Conservation (phyloP, 2,329 filamentous ascomycete genomes). For the Botryosphaeria dothidea region DNA sequence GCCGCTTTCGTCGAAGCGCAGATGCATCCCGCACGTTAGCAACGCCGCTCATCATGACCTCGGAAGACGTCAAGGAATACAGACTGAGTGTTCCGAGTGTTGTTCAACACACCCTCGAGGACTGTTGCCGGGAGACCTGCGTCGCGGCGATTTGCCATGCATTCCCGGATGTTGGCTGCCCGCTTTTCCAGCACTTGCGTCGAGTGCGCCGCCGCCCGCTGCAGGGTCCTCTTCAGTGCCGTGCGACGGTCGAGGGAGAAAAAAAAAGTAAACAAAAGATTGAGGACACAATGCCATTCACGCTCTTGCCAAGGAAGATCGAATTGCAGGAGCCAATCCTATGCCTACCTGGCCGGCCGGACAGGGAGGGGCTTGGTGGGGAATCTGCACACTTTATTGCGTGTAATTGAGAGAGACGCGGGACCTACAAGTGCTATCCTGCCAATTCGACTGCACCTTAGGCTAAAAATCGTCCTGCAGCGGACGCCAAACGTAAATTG, state of each 20-base stretch:
- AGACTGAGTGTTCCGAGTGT: neutral
- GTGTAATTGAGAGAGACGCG: neutral
- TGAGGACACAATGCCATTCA: neutral
- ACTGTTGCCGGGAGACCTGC: constrained; percentile 3
- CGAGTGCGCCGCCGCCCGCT: constrained; percentile 5
- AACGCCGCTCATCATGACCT: neutral
- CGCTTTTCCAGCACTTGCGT: constrained; percentile 1
- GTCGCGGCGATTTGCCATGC: constrained; percentile 10
- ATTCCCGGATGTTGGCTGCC: constrained; percentile 16
- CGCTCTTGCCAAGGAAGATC: neutral
- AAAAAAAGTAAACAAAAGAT: constrained; percentile 4
- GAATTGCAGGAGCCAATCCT: constrained; percentile 14
- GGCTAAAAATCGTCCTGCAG: constrained; percentile 8
- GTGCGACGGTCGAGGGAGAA: constrained; percentile 8
- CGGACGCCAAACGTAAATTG: constrained; percentile 11
- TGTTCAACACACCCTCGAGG: neutral
- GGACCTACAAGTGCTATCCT: neutral
- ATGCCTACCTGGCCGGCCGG: neutral
- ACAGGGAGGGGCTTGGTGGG: constrained; percentile 5
- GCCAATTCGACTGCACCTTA: constrained; percentile 1
- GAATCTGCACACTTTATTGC: neutral
- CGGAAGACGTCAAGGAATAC: neutral
- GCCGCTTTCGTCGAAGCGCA: constrained; percentile 13
- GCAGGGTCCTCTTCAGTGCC: constrained; percentile 10
- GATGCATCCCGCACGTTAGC: constrained; percentile 3